A percentile compares a stretch with the other conserved stretches of the same genome.
These are phyloP conservation scores for Cryptosporidium sp. DNA, from an alignment of 169 alveolate genomes.

Conservation along the genomic window DNA sequence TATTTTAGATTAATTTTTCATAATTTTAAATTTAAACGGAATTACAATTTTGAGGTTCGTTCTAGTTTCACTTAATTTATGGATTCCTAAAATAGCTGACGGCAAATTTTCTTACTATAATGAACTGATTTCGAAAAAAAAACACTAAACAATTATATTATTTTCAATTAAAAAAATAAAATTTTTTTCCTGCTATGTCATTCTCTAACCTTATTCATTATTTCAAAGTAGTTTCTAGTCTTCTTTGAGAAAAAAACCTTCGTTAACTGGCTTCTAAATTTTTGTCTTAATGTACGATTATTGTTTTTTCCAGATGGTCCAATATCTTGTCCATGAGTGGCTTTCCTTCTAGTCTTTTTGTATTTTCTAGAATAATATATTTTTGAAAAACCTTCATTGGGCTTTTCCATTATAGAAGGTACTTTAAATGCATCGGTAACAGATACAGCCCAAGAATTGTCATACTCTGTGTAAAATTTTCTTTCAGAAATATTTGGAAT, in stretches of 20 bases:
- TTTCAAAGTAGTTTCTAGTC: not conserved
- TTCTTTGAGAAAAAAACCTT: not conserved
- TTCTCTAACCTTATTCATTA: not conserved
- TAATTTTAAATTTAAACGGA: no score
- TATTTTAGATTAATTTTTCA: no score
- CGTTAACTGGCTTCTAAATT: not conserved
- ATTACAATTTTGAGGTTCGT: no score
- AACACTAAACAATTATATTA: not conserved
- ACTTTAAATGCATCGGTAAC: not conserved
- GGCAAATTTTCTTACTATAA: no score
- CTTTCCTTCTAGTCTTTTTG: constrained; percentile 22
- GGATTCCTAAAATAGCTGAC: no score
- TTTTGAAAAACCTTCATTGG: constrained; percentile 2
- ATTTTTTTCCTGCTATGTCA: not conserved
- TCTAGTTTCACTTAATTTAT: no score
- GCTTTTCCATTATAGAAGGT: constrained; percentile 10
- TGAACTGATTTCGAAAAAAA: no score
- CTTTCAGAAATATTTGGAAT: not conserved
- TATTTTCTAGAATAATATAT: not conserved
- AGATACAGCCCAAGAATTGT: constrained; percentile 1
- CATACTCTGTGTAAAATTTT: constrained; percentile 3
- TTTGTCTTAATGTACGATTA: not conserved
- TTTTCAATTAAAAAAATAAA: not conserved
- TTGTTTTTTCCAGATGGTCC: not conserved
- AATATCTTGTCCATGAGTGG: not conserved